These are phyloP conservation scores for Tolypocladium cylindrosporum DNA, from an alignment of 2,329 filamentous ascomycete species.

Conservation along the genomic window DNA sequence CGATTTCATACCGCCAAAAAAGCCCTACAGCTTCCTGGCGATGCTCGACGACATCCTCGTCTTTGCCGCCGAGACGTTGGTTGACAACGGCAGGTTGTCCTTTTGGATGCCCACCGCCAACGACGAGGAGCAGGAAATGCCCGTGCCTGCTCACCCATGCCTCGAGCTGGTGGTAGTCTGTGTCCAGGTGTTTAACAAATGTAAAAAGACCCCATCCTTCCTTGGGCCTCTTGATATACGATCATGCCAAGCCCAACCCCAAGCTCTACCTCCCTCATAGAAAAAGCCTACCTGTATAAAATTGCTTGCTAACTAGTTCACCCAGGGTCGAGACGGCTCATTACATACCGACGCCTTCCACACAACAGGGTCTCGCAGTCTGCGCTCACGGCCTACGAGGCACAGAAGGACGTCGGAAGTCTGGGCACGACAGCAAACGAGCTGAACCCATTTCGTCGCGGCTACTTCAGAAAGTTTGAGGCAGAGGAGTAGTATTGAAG, in stretches of 20 bases:
- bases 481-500: conserved; percentile 7
- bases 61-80: conserved; percentile 68
- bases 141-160: conserved; percentile 65
- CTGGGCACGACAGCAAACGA: conserved; percentile 45
- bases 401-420: conserved; percentile 16
- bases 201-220: conserved; percentile 32
- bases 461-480: conserved; percentile 48
- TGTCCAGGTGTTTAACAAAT: conserved; percentile 83
- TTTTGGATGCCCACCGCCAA: conserved; percentile 98
- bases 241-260: not conserved
- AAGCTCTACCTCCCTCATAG: not conserved
- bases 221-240: not conserved
- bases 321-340: conserved; percentile 73
- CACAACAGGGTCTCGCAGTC: conserved; percentile 43
- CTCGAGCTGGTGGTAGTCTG: conserved; percentile 68
- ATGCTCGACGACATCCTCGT: conserved; percentile 85
- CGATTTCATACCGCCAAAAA: conserved; percentile 77
- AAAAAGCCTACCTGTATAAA: not conserved
- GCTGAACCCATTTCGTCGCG: conserved; percentile 49
- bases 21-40: conserved; percentile 81
- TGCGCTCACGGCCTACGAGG: conserved; percentile 27
- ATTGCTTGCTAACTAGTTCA: conserved; percentile 6
- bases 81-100: conserved; percentile 68
- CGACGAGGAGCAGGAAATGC: conserved; percentile 65
- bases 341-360: conserved; percentile 69